A percentile compares a stretch with the other conserved stretches of the same genome.
phyloP scores from a whole-genome alignment of 2,329 filamentous ascomycete species.

The Magnaporthiopsis incrustans region DNA sequence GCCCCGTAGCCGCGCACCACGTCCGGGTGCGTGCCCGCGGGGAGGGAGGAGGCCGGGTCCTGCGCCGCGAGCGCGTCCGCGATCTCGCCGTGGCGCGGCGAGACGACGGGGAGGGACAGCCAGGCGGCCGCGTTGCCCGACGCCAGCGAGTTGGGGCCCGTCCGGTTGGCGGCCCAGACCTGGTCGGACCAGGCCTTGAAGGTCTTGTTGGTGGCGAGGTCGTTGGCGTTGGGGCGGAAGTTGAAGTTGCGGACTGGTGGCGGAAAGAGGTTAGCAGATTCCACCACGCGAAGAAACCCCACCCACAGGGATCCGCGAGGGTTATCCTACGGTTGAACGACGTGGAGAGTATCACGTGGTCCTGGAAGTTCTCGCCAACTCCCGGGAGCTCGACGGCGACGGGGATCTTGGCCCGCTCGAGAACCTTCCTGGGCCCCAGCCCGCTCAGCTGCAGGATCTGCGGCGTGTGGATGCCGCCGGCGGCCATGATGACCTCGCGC shows the following conservation, averaged over 20 bases:
- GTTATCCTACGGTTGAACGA: constrained; percentile 17
- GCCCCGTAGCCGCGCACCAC: constrained; percentile 29
- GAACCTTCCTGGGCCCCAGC: constrained; percentile 30
- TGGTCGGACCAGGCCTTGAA: constrained; percentile 18
- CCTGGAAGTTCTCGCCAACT: constrained; percentile 41
- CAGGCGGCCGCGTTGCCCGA: constrained; percentile 22
- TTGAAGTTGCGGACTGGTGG: constrained; percentile 14
- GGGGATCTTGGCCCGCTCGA: constrained; percentile 33
- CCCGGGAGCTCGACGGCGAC: constrained; percentile 33
- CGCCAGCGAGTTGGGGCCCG: constrained; percentile 21
- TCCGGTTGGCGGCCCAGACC: constrained; percentile 18
- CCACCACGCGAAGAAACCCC: too few species aligned
- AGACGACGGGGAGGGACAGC: constrained; percentile 26
- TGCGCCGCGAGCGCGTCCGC: constrained; percentile 21
- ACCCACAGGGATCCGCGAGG: background rate
- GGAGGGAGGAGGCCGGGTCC: constrained; percentile 25
- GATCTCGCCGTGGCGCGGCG: constrained; percentile 18
- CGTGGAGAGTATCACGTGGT: constrained; percentile 29
- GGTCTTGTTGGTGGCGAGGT: constrained; percentile 17
- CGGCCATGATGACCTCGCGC: constrained; percentile 35
- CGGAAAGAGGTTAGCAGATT: background rate
- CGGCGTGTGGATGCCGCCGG: constrained; percentile 32
- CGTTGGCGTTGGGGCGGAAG: constrained; percentile 14
- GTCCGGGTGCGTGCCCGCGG: constrained; percentile 22
- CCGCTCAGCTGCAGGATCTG: constrained; percentile 28